Percentiles rank a stretch among this genome's conserved stretches.
These are phyloP conservation scores for Saraca asoca DNA, from an alignment of 331 rosid species.

Conservation along the genomic window DNA sequence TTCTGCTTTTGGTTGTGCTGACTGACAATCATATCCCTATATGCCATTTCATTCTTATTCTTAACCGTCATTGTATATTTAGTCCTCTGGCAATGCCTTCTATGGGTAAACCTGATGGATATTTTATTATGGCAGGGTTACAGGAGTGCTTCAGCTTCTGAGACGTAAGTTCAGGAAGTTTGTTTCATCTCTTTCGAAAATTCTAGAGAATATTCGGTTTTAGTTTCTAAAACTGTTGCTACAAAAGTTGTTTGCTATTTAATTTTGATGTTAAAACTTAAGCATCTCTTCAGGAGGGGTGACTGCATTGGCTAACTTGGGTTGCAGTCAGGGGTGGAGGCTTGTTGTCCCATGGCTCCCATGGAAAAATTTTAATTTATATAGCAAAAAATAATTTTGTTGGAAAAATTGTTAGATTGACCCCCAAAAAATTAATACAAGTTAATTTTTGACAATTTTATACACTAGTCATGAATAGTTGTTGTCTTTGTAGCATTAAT, in stretches of 20 bases:
- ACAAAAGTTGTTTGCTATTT: neutral
- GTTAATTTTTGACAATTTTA: too few species aligned
- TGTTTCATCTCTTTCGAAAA: neutral
- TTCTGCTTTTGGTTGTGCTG: slow-evolving; percentile 22
- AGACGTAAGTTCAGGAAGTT: slow-evolving; percentile 66
- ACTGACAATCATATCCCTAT: slow-evolving; percentile 14
- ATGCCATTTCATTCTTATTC: slow-evolving; percentile 24
- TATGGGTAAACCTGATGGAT: slow-evolving; percentile 30
- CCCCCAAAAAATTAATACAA: too few species aligned
- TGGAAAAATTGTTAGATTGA: too few species aligned
- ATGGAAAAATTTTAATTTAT: too few species aligned
- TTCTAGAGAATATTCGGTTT: slow-evolving; percentile 20
- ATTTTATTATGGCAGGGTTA: slow-evolving; percentile 69
- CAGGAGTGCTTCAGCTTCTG: slow-evolving; percentile 84
- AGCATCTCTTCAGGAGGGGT: neutral
- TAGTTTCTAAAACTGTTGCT: slow-evolving; percentile 29
- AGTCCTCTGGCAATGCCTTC: slow-evolving; percentile 13
- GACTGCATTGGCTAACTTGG: too few species aligned
- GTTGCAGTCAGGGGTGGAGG: too few species aligned
- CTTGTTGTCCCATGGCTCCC: too few species aligned
- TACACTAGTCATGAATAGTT: too few species aligned
- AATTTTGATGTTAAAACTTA: slow-evolving; percentile 6
- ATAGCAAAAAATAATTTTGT: too few species aligned
- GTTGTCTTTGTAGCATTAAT: too few species aligned
- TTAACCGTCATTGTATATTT: slow-evolving; percentile 14